A percentile compares a stretch with the other conserved stretches of the same genome.
phyloP scores from a whole-genome alignment of 441 rosid species.

The Pelargonium myrrhifolium region DNA sequence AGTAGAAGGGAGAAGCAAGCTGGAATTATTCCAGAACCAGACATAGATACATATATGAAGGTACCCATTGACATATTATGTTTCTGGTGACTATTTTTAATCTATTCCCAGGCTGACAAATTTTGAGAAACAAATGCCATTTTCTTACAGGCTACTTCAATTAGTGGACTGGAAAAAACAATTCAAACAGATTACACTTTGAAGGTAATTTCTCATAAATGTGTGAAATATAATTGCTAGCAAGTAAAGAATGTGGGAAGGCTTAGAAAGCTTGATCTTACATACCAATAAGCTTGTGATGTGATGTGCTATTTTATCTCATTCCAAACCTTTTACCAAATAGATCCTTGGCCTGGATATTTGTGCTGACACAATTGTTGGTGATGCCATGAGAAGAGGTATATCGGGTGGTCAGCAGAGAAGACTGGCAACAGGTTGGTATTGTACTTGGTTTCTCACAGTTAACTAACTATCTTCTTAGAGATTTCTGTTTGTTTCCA shows the following conservation, averaged over 20 bases:
- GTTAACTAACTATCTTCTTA: no score
- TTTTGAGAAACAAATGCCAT: neutral
- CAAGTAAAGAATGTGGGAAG: no score
- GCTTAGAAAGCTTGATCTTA: no score
- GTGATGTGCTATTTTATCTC: no score
- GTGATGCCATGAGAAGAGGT: constrained; percentile 48
- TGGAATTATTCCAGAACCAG: constrained; percentile 51
- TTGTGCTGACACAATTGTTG: constrained; percentile 50
- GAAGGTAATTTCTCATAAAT: constrained; percentile 35
- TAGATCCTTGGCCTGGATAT: constrained; percentile 66
- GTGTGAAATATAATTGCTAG: neutral
- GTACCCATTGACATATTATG: constrained; percentile 16
- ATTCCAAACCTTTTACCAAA: no score
- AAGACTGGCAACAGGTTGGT: constrained; percentile 45
- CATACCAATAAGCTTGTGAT: no score
- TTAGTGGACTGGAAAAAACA: constrained; percentile 42
- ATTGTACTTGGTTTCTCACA: no score
- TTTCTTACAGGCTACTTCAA: constrained; percentile 47
- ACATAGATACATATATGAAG: constrained; percentile 68
- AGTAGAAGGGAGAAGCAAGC: constrained; percentile 45
- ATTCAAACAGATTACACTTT: constrained; percentile 72
- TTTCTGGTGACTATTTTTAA: neutral
- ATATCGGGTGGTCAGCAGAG: constrained; percentile 71
- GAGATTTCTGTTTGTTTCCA: no score
- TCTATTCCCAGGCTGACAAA: neutral